phyloP scores from a whole-genome alignment of 768 basidiomycete species.

The Hemileccinum rubropunctum region DNA sequence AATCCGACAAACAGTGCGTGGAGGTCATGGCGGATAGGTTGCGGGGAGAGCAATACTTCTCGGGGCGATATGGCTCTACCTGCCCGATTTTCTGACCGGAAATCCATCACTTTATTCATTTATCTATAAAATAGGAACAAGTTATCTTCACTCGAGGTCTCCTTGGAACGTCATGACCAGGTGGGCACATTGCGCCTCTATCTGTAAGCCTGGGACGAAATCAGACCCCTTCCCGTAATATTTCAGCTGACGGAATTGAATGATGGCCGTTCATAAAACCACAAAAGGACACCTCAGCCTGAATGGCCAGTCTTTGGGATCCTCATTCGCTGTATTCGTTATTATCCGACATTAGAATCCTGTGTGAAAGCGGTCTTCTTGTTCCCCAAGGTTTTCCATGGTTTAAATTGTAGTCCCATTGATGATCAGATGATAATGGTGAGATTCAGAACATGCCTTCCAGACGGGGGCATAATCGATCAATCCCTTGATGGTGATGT shows the following conservation, averaged over 20 bases:
- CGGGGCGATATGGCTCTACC: no score
- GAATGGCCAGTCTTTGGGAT: neutral
- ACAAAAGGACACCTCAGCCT: slow-evolving; percentile 6
- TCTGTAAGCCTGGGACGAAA: no score
- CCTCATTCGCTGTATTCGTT: neutral
- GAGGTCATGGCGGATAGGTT: neutral
- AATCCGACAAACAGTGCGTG: neutral
- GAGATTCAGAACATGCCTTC: neutral
- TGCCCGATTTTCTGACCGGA: no score
- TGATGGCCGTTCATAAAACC: neutral
- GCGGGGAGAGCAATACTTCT: neutral
- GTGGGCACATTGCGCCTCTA: no score
- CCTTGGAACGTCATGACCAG: no score
- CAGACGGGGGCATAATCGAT: neutral
- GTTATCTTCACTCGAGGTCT: no score
- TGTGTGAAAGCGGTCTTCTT: no score
- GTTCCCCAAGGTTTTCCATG: neutral
- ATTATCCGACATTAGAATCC: no score
- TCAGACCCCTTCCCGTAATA: neutral
- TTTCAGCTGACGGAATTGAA: neutral
- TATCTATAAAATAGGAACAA: neutral
- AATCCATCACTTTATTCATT: no score
- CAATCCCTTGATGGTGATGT: no score
- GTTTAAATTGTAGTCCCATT: neutral
- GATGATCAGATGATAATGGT: neutral